Percentiles rank a stretch among this genome's conserved stretches.
Conservation (phyloP, 2,329 filamentous ascomycete genomes). For the Beauveria caledonica region DNA sequence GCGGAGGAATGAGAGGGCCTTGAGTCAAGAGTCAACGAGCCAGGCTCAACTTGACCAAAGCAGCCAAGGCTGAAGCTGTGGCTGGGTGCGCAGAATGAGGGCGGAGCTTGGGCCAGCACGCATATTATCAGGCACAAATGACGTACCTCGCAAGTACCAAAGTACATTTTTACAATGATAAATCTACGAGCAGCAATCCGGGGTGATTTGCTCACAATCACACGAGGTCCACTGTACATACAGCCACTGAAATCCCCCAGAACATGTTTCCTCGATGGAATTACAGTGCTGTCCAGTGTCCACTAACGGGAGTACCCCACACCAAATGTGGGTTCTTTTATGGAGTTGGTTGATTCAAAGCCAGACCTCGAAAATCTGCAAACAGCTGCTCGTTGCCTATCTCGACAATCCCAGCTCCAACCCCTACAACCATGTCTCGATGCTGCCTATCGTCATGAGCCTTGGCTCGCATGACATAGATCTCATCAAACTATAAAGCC, state of each 20-base stretch:
- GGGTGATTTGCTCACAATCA: background rate
- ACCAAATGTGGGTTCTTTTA: background rate
- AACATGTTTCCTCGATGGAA: background rate
- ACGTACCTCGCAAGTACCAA: background rate
- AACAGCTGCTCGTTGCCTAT: background rate
- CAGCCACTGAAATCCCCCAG: background rate
- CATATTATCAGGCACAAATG: slow-evolving; percentile 7
- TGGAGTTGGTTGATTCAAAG: background rate
- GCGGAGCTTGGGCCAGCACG: slow-evolving; percentile 1
- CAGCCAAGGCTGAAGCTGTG: background rate
- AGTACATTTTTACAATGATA: background rate
- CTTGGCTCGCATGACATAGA: background rate
- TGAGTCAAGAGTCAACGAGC: background rate
- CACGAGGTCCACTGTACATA: background rate
- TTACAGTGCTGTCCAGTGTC: slow-evolving; percentile 1
- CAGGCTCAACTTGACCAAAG: too few species aligned
- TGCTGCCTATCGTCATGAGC: background rate
- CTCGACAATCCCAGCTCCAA: background rate
- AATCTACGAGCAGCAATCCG: background rate
- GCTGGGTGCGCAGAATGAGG: background rate
- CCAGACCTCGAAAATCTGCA: slow-evolving; percentile 4
- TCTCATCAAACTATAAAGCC: background rate
- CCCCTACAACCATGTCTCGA: background rate
- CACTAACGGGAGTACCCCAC: background rate
- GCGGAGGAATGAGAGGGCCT: background rate